Evolutionary conservation across 257 asterid species (phyloP), one percentile per base, ranked within the genome.

Genomic region (Euphrasia confusa): DNA sequence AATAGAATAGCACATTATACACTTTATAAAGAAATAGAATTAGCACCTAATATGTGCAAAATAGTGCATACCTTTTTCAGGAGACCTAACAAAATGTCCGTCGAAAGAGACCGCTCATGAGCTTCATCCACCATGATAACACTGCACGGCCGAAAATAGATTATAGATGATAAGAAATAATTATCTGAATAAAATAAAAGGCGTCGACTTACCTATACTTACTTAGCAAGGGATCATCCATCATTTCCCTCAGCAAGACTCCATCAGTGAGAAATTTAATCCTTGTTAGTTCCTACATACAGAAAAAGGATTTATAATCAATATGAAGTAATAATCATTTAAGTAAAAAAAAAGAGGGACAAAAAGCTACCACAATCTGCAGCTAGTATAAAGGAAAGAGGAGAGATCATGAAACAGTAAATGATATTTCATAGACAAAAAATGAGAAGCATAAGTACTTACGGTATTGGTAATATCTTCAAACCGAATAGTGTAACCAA

Each of bases 61-160:
- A 13, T 45, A 45, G 12, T 13, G 1, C 8, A 48, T 70, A 93
- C 97, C 97, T 93, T 93, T 82, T 93, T 93, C 76, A 93, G 80
- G 72, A 93, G 95, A 65, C 95, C 98, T 73, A 88, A 70, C 82
- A 92, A 87, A 69, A 92, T 87, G 71, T 92, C 99, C 0, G 97
- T 93, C 7, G 97, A 80, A 75, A 93, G 86, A 44, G 99, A 93
- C 67, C 96, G 85, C 70, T 93, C 99, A 62, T 87, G 99, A 74
- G 97, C 99, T 82, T 93, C 99, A 80, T 93, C 99, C 68, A 93
- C 85, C 97, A 89, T 89, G 72, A 92, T 87, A 54, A 93, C 96
- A 76, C 99, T 93, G 85, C 17, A 65, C 14, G 27, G 54, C 42
- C 71, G 69, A 70, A 67, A 68, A 1, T 37, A n/a, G 2, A 42